These are phyloP conservation scores for Chaetomidium leptoderma DNA, from an alignment of 495 filamentous ascomycete species.

Conservation along the genomic window DNA sequence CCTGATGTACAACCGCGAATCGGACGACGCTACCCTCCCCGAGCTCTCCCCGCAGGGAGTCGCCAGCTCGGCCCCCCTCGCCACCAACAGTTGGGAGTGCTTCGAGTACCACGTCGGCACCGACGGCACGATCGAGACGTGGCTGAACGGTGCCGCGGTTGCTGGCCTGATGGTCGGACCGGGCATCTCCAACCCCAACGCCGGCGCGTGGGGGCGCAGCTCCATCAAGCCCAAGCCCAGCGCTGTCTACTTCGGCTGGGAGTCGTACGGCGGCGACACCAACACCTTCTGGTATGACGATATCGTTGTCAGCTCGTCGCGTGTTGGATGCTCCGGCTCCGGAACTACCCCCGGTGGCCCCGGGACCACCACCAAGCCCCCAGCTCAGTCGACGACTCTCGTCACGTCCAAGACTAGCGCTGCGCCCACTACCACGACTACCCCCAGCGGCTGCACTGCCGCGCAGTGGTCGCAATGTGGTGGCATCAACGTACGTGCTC, in stretches of 20 bases:
- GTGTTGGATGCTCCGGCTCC: constrained; percentile 43
- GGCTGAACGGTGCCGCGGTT: constrained; percentile 49
- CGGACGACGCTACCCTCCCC: constrained; percentile 57
- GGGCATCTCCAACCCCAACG: constrained; percentile 47
- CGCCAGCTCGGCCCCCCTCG: constrained; percentile 46
- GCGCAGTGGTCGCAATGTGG: constrained; percentile 10
- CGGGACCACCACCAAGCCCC: neutral
- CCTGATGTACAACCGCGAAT: constrained; percentile 58
- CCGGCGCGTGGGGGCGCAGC: constrained; percentile 47
- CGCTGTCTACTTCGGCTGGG: constrained; percentile 57
- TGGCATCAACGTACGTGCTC: neutral
- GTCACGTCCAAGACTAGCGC: neutral
- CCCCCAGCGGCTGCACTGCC: constrained; percentile 6
- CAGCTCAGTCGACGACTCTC: neutral
- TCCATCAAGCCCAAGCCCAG: constrained; percentile 46
- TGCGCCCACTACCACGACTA: constrained; percentile 6
- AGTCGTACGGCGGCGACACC: constrained; percentile 53
- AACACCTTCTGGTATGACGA: constrained; percentile 61
- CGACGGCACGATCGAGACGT: constrained; percentile 55
- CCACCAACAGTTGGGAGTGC: constrained; percentile 49
- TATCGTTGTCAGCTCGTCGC: constrained; percentile 40
- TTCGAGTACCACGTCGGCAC: constrained; percentile 55
- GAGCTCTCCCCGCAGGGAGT: constrained; percentile 55
- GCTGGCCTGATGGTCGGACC: constrained; percentile 45
- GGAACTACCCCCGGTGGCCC: neutral